Base-by-base conservation (phyloP, 345 rosid species). In the Eutrema japonicum region DNA sequence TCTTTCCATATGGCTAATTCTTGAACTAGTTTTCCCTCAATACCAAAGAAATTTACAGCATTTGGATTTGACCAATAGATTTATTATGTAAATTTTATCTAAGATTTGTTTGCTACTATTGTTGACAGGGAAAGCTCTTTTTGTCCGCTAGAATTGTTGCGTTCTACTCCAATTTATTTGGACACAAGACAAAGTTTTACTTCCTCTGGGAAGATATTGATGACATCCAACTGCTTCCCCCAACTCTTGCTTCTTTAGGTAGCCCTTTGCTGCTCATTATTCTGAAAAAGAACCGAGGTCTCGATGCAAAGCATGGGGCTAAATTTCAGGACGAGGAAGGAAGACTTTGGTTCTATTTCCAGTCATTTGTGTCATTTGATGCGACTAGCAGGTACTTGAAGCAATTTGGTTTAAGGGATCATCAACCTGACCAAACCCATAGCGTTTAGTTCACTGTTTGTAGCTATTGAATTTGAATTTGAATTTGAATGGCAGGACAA, bases 191-290 rank as follows among this genome's bases (percentile, higher is more conserved):
- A 55, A 87, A 85, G 71, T 84, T 89, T 82, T 91, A 85, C 88
- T 82, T 94, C 50, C 89, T 89, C 11, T 91, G 96, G 96, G 97
- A 91, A 77, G 96, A 91, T 72, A 87, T 89, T 45, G 87, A 89
- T 64, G 89, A 86, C 78, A 84, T 94, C 72, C 92, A 83, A 59
- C 83, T 73, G 60, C 90, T 85, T 73, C 88, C 93, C 10, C 95
- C 97, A 2, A 84, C 96, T 32, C 70, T 94, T 13, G 70, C 90
- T 50, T 87, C 92, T 3, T 74, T 89, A 13, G 96, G 93, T 59
- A 89, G 93, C 83, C 96, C 98, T 53, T 60, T 78, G 18, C 77
- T 91, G 36, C 85, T 89, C 62, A 72, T 91, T 64, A 71, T 85
- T 70, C 81, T 91, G 54, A 73, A 85, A 37, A 88, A 84, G 61